Percentiles rank a stretch among this genome's conserved stretches.
phyloP scores from a whole-genome alignment of 2,329 filamentous ascomycete species.

The Xylariales sp. region DNA sequence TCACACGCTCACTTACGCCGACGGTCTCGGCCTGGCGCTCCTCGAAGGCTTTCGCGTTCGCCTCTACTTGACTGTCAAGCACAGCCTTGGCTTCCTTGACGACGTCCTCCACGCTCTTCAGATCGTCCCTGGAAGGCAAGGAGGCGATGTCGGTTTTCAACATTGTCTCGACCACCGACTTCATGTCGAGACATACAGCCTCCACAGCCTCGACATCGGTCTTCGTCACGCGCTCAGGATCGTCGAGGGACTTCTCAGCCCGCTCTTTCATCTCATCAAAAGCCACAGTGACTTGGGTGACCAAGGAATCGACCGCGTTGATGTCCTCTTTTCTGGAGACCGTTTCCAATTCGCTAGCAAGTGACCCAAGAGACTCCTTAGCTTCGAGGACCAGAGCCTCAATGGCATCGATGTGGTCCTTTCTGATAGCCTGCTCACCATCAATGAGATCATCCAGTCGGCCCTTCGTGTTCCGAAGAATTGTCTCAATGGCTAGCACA shows the following conservation, averaged over 20 bases:
- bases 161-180: conserved; percentile 70
- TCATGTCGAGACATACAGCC: conserved; percentile 79
- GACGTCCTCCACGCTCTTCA: conserved; percentile 65
- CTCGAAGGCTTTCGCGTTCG: conserved; percentile 74
- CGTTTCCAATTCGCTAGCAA: conserved; percentile 64
- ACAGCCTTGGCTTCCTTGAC: conserved; percentile 69
- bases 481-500: conserved; percentile 83
- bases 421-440: conserved; percentile 63
- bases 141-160: conserved; percentile 64
- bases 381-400: conserved; percentile 67
- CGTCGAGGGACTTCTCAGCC: conserved; percentile 48
- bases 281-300: conserved; percentile 69
- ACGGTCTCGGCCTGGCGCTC: conserved; percentile 81
- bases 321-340: conserved; percentile 76
- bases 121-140: conserved; percentile 59
- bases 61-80: conserved; percentile 62
- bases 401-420: conserved; percentile 61
- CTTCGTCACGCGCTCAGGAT: conserved; percentile 68
- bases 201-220: conserved; percentile 78
- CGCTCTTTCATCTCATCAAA: conserved; percentile 70
- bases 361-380: conserved; percentile 63
- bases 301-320: conserved; percentile 67
- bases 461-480: conserved; percentile 83
- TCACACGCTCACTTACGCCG: conserved; percentile 70
- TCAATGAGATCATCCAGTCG: conserved; percentile 78